Evolutionary conservation across 441 rosid species (phyloP), one percentile per base, ranked within the genome.

Genomic region (Breynia disticha): DNA sequence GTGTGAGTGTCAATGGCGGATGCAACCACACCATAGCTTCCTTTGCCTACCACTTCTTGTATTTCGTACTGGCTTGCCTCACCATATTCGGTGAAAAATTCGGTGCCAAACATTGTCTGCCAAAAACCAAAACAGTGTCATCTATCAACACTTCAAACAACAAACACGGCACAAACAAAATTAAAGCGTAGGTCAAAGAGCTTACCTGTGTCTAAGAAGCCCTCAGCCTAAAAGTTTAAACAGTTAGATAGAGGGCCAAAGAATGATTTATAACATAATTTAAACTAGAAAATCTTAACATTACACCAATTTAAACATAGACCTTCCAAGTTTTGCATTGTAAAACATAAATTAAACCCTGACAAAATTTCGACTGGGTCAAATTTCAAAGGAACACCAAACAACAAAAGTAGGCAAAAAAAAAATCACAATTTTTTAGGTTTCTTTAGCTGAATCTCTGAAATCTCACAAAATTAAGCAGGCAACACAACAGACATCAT

Each of bases 21-120:
- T 4, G 90, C 97, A 49, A 94, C 99, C 50, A 94, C 91, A 5
- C 99, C 99, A 56, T 94, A 94, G 74, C 99, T 94, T 66, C 99
- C 99, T 72, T 78, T 94, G 0, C 99, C 97, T 0, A 90, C 77
- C 16, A 90, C 95, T 81, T 94, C 99, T 56, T 80, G 84, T 56
- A 94, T 79, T 69, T 85, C 88, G 60, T 90, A 94, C 65, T 84
- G 93, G 63, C 84, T 94, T 21, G 97, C 97, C 72, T 94, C 97
- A 19, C 99, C 95, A 61, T 87, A 94, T 63, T 90, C 99, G 8
- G 97, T 90, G 80, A 90, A 87, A 63, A 87, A 94, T 61, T 90
- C 96, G 59, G 70, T 82, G 73, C 72, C 93, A 72, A 86, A 66
- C 85, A 86, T 89, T 60, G 46, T 67, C 70, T 60, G 54, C 10